Evolutionary conservation across 768 basidiomycete species (phyloP).

Genomic region (Agaricus bisporus): DNA sequence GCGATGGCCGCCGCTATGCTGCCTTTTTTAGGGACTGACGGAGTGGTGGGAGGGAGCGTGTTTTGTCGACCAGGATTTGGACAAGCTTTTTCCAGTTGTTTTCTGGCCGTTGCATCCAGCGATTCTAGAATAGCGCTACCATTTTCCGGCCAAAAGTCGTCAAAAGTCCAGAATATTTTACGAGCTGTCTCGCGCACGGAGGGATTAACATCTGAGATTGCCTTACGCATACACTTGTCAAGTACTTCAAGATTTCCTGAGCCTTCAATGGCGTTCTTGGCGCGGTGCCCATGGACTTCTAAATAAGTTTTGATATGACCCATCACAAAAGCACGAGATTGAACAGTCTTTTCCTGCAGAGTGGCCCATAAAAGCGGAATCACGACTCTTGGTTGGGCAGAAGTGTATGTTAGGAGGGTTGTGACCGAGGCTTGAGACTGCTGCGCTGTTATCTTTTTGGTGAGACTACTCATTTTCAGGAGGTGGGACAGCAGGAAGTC

Average conservation of each 20-base stretch:
- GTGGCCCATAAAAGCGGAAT: constrained; percentile 63
- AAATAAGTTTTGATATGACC: constrained; percentile 73
- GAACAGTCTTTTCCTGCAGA: constrained; percentile 76
- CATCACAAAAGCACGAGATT: constrained; percentile 61
- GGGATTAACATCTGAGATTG: constrained; percentile 74
- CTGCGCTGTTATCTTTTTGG: constrained; percentile 88
- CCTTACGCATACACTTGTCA: constrained; percentile 68
- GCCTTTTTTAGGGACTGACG: constrained; percentile 64
- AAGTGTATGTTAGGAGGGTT: constrained; percentile 62
- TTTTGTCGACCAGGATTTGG: constrained; percentile 48
- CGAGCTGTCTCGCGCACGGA: constrained; percentile 72
- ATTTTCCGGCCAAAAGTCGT: constrained; percentile 67
- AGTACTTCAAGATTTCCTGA: constrained; percentile 63
- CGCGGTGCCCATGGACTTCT: constrained; percentile 61
- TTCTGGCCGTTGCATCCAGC: constrained; percentile 64
- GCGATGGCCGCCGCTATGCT: constrained; percentile 85
- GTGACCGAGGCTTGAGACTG: constrained; percentile 73
- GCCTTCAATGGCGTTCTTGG: constrained; percentile 62
- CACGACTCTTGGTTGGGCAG: constrained; percentile 63
- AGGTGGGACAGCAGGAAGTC: constrained; percentile 74
- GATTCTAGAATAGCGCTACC: constrained; percentile 57
- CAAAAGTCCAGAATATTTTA: constrained; percentile 73
- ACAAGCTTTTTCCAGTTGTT: constrained; percentile 83
- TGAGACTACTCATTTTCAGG: constrained; percentile 81
- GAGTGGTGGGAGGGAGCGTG: constrained; percentile 39